Conservation (phyloP, 2,329 filamentous ascomycete genomes). For the Microdochium bolleyi region DNA sequence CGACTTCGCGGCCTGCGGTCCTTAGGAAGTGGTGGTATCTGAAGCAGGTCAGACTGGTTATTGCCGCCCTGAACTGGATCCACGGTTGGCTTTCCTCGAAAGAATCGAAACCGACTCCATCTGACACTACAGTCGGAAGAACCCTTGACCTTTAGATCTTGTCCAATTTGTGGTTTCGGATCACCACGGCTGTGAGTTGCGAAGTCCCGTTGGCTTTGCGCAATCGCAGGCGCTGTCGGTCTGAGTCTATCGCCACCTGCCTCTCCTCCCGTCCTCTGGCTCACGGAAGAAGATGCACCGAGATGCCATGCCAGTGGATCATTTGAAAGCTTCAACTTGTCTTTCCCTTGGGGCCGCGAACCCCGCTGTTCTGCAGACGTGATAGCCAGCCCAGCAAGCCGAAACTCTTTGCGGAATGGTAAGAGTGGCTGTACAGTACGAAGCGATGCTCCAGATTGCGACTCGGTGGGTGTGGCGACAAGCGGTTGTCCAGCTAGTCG, state of each 20-base stretch:
- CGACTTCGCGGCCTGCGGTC: neutral
- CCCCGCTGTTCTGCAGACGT: conserved; percentile 39
- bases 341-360: neutral
- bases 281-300: too few relatives aligned
- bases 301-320: too few relatives aligned
- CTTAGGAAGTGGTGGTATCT: conserved; percentile 3
- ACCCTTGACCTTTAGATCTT: neutral
- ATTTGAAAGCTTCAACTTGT: too few relatives aligned
- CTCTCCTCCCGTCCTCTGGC: too few relatives aligned
- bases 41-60: neutral
- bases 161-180: neutral
- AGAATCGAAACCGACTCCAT: neutral
- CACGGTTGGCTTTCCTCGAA: neutral
- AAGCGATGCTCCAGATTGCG: conserved; percentile 32
- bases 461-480: conserved; percentile 28
- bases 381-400: conserved; percentile 44
- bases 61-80: conserved; percentile 1
- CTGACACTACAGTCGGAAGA: neutral
- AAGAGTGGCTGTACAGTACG: conserved; percentile 44
- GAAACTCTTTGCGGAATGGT: conserved; percentile 45
- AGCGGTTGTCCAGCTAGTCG: conserved; percentile 27
- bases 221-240: too few relatives aligned
- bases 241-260: too few relatives aligned
- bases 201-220: conserved; percentile 2
- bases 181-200: neutral